phyloP scores from a whole-genome alignment of 164 flowering plant species.

The Sextonia rubra region DNA sequence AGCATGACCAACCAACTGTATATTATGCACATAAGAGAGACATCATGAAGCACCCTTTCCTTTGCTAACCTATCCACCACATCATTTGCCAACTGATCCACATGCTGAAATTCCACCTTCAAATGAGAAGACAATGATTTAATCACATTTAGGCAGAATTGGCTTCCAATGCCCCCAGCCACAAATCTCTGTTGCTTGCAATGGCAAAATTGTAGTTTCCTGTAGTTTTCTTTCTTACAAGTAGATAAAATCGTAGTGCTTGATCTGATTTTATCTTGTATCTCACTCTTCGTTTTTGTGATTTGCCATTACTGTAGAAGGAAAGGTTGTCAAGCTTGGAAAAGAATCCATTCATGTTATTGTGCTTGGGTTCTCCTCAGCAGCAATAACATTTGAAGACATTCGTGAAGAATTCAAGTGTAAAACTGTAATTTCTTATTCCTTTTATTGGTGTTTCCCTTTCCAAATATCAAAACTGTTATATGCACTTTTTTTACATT shows the following conservation, averaged over 20 bases:
- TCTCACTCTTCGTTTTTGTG: background rate
- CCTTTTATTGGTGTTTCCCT: too few species aligned
- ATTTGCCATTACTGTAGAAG: conserved; percentile 45
- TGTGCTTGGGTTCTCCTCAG: conserved; percentile 80
- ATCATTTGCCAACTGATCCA: too few species aligned
- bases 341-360: conserved; percentile 64
- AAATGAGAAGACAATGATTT: too few species aligned
- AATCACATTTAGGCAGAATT: too few species aligned
- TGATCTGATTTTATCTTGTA: background rate
- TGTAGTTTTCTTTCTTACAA: background rate
- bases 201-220: background rate
- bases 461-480: background rate
- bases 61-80: too few species aligned
- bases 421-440: conserved; percentile 38
- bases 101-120: too few species aligned
- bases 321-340: conserved; percentile 69
- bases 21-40: too few species aligned
- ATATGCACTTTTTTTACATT: background rate
- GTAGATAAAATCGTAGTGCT: background rate
- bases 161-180: too few species aligned
- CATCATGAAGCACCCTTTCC: too few species aligned
- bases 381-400: conserved; percentile 56
- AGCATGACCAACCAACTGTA: too few species aligned
- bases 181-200: too few species aligned
- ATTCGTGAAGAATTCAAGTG: conserved; percentile 62